Conservation (phyloP, 2,329 filamentous ascomycete genomes). For the Fusarium luffae region DNA sequence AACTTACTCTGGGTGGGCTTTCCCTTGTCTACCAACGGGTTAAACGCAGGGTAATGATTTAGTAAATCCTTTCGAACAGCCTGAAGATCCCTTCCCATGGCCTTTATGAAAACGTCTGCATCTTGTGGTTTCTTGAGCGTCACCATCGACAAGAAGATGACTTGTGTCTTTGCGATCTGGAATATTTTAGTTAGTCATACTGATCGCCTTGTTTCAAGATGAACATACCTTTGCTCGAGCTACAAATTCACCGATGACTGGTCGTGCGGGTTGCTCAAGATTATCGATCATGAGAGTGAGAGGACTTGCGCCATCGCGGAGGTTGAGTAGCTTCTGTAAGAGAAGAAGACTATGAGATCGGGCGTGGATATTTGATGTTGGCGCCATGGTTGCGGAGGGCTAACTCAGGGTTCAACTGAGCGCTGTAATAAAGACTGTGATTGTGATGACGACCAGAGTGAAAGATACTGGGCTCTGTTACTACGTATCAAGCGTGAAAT, state of each 20-base stretch:
- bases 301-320: constrained; percentile 83
- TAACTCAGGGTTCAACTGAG: not conserved
- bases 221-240: constrained; percentile 73
- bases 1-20: constrained; percentile 58
- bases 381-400: constrained; percentile 59
- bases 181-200: constrained; percentile 4
- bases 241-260: constrained; percentile 78
- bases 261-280: constrained; percentile 81
- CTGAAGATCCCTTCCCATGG: constrained; percentile 67
- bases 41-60: constrained; percentile 58
- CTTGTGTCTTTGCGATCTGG: constrained; percentile 71
- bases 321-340: constrained; percentile 82
- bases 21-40: constrained; percentile 51
- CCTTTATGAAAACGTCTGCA: constrained; percentile 75
- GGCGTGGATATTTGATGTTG: constrained; percentile 70
- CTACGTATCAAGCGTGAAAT: not conserved
- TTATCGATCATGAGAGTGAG: constrained; percentile 88
- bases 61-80: constrained; percentile 70
- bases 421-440: not conserved
- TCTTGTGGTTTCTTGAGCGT: constrained; percentile 73
- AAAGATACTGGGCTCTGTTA: not conserved
- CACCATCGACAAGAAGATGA: constrained; percentile 82
- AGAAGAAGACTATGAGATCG: constrained; percentile 87
- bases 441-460: too few relatives aligned
- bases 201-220: not conserved